phyloP scores from a whole-genome alignment of 2,329 filamentous ascomycete genomes.

The Aspergillus persii region DNA sequence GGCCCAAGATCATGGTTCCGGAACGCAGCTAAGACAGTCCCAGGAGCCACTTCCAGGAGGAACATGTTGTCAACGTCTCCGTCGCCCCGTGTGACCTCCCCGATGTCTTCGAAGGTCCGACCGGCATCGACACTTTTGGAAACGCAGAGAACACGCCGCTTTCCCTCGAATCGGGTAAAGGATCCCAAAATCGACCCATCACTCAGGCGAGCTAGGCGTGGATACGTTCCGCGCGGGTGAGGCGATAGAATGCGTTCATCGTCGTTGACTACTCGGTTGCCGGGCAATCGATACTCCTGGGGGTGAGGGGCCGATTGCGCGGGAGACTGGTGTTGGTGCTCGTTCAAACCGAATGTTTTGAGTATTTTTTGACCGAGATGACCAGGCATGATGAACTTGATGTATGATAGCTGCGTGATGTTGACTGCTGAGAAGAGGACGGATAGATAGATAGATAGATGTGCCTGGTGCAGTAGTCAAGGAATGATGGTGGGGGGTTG shows the following conservation, averaged over 20 bases:
- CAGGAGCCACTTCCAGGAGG: constrained; percentile 41
- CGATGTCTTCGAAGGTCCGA: constrained; percentile 39
- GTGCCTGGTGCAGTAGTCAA: background rate
- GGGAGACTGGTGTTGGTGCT: constrained; percentile 12
- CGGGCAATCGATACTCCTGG: constrained; percentile 12
- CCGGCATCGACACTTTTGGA: constrained; percentile 47
- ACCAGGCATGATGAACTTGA: constrained; percentile 21
- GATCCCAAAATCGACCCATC: constrained; percentile 48
- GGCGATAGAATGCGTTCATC: constrained; percentile 37
- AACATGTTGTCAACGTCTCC: constrained; percentile 51
- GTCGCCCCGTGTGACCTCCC: constrained; percentile 44
- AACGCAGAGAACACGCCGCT: constrained; percentile 42
- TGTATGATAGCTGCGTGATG: background rate
- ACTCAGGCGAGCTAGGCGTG: constrained; percentile 45
- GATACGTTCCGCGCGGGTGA: constrained; percentile 46
- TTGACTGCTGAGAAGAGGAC: background rate
- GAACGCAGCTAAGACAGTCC: constrained; percentile 47
- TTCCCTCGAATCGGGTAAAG: constrained; percentile 44
- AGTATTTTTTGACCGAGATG: constrained; percentile 33
- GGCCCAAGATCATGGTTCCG: constrained; percentile 47
- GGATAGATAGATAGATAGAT: background rate
- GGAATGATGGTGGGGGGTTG: background rate
- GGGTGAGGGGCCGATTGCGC: constrained; percentile 1
- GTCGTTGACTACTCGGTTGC: constrained; percentile 28
- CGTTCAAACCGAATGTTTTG: constrained; percentile 26